A percentile compares a stretch with the other conserved stretches of the same genome.
These are phyloP conservation scores for Trametes versicolor DNA, from an alignment of 1,284 basidiomycete genomes.

Conservation along the genomic window DNA sequence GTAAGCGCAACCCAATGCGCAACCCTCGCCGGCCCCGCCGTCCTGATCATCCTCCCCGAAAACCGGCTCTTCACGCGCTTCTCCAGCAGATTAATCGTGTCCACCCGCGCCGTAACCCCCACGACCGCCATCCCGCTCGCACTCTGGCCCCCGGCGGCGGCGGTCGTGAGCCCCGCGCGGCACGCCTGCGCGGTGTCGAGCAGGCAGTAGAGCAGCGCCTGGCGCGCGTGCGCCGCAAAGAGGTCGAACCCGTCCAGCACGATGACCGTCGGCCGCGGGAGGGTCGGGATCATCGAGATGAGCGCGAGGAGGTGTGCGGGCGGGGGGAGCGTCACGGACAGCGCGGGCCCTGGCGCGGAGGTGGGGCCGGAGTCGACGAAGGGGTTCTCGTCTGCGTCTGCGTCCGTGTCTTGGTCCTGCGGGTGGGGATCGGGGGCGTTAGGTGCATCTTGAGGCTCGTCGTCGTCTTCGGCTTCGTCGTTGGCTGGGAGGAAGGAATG, in stretches of 20 bases:
- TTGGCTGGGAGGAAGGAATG: constrained; percentile 56
- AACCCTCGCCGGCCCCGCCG: constrained; percentile 65
- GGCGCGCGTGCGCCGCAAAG: constrained; percentile 89
- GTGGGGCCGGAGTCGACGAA: constrained; percentile 47
- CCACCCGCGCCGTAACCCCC: constrained; percentile 84
- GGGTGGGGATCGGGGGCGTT: constrained; percentile 40
- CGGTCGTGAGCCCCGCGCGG: constrained; percentile 57
- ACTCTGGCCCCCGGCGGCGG: constrained; percentile 32
- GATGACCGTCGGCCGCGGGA: constrained; percentile 83
- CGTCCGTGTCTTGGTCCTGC: constrained; percentile 44
- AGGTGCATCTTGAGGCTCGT: constrained; percentile 33
- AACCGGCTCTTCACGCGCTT: constrained; percentile 97
- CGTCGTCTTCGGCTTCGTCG: constrained; percentile 49
- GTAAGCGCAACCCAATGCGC: constrained; percentile 63
- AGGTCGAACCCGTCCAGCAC: constrained; percentile 92
- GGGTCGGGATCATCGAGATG: constrained; percentile 79
- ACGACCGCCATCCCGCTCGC: constrained; percentile 81
- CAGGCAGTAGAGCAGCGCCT: constrained; percentile 91
- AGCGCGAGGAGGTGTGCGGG: constrained; percentile 84
- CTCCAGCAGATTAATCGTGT: constrained; percentile 90
- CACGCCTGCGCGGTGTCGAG: constrained; percentile 83
- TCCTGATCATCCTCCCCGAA: constrained; percentile 88
- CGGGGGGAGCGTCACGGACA: constrained; percentile 59
- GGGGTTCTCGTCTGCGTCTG: constrained; percentile 44
- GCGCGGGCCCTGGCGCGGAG: constrained; percentile 14